Base-by-base conservation (phyloP, 176 grass and related monocot species). In the Miscanthus lutarioriparius region DNA sequence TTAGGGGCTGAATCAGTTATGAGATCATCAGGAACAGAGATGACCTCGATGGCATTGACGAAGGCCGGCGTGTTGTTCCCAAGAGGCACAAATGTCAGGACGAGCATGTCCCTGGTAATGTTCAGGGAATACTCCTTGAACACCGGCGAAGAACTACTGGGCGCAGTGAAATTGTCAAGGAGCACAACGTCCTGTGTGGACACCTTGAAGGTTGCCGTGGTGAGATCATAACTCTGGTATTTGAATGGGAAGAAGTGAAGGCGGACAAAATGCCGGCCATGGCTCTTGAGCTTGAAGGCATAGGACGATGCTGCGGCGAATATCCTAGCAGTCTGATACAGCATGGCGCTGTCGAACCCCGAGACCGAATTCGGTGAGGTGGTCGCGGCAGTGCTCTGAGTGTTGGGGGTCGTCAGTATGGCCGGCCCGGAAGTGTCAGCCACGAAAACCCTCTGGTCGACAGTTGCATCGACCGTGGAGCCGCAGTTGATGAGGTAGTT, bases 401-500 rank as follows among this genome's bases (percentile, higher is more conserved):
- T 8, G 3, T 23, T 11, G 3, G 37, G 2, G 10, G 87, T 87
- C 51, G 71, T 87, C 84, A 92, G 16, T 51, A 79, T 85, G 16
- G 73, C 49, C 1, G 51, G 36, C 1, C 67, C 16, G 0, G 87
- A 92, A 41, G 25, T 74, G 78, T 98, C 96, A 7, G 91, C 87
- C 23, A 2, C 33, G 54, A 95, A 98, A 15, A 90, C 79, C 84
- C 89, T 79, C 47, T 43, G 64, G 67, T 82, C 83, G 10, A 91
- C 33, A 0, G 80, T 66, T 0, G 78, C 65, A 30, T 87, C 90
- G 32, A 32, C 54, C 3, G 73, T 70, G 77, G 96, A 95, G 5
- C 96, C 93, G 1, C 93, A 98, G 77, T 83, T 88, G 82, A 98
- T 88, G 74, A 95, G 91, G 67, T 93, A 92, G 79, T 93, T 92